phyloP scores from a whole-genome alignment of 306 rosid species.

The Citrullus colocynthis region DNA sequence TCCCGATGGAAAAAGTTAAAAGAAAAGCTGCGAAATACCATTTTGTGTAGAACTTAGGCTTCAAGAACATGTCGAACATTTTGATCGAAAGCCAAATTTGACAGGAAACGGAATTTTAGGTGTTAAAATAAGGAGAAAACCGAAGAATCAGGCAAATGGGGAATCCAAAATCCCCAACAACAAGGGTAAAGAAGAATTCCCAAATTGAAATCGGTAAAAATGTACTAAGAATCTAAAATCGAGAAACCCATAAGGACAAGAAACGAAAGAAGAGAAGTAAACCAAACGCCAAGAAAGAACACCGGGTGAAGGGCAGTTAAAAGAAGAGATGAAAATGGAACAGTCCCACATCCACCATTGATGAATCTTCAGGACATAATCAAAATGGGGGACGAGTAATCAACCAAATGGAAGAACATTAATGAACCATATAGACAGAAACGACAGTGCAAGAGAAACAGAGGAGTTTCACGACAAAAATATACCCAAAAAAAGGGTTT shows the following conservation, averaged over 20 bases:
- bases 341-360: not conserved
- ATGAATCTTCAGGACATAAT: not conserved
- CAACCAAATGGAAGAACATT: constrained; percentile 6
- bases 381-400: not conserved
- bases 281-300: constrained; percentile 3
- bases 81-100: not conserved
- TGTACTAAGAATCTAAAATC: constrained; percentile 28
- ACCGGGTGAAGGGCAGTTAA: not conserved
- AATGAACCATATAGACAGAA: not conserved
- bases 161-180: constrained; percentile 11
- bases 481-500: not conserved
- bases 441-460: not conserved
- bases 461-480: not conserved
- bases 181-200: constrained; percentile 18
- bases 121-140: not conserved
- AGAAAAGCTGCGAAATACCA: not conserved
- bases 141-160: constrained; percentile 10
- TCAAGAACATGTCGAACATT: not conserved
- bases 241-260: constrained; percentile 16
- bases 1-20: not conserved
- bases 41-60: constrained; percentile 5
- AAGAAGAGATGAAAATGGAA: not conserved
- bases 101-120: constrained; percentile 1
- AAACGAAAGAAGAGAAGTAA: not conserved
- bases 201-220: constrained; percentile 13